phyloP scores from a whole-genome alignment of 345 rosid species.

The Draba incana region DNA sequence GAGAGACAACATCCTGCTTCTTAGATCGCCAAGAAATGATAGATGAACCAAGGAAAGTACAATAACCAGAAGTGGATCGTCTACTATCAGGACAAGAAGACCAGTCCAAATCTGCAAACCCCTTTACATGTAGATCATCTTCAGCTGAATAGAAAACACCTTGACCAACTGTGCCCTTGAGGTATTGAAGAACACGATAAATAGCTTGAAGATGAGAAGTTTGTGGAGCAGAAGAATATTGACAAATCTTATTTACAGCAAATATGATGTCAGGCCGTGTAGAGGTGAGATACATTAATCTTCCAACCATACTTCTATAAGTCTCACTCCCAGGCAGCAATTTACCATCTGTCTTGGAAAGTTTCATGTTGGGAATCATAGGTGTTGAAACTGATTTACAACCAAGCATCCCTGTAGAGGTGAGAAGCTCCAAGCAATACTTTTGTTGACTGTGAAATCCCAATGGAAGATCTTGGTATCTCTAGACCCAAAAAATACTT shows the following conservation, averaged over 20 bases:
- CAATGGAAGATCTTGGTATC: no score
- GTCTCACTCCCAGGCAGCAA: no score
- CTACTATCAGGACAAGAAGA: not conserved
- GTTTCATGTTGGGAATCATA: no score
- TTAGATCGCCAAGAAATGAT: not conserved
- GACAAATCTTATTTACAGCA: not conserved
- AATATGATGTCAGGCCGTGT: not conserved
- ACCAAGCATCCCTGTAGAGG: no score
- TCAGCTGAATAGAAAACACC: not conserved
- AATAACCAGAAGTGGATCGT: not conserved
- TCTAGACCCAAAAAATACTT: no score
- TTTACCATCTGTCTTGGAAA: no score
- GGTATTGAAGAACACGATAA: not conserved
- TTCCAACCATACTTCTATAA: not conserved
- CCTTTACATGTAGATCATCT: not conserved
- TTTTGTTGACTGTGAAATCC: not conserved
- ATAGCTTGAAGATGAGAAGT: not conserved
- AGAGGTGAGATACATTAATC: not conserved
- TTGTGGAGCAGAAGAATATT: not conserved
- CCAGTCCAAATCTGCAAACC: not conserved
- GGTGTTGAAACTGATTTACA: no score
- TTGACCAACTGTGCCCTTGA: not conserved
- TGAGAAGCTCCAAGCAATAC: no score
- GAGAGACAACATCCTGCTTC: not conserved
- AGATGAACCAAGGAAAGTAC: not conserved